A percentile compares a stretch with the other conserved stretches of the same genome.
These are phyloP conservation scores for Fusarium tjaetaba DNA, from an alignment of 2,329 filamentous ascomycete species.

Conservation along the genomic window DNA sequence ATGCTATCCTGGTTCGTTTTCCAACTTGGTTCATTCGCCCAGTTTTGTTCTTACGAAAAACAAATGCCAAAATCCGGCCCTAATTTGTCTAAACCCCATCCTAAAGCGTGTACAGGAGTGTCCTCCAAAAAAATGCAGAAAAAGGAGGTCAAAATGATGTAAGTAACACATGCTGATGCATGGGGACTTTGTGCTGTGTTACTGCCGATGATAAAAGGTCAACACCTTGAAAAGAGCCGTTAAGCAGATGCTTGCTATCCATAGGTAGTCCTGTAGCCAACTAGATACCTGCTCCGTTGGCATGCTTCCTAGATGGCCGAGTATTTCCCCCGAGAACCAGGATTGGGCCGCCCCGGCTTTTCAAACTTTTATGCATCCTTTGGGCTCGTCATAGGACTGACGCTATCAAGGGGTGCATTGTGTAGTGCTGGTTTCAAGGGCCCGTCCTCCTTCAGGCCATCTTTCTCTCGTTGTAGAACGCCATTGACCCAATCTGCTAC, in stretches of 20 bases:
- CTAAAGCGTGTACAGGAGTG: slow-evolving; percentile 38
- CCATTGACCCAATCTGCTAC: slow-evolving; percentile 85
- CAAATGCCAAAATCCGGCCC: slow-evolving; percentile 22
- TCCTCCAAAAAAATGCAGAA: slow-evolving; percentile 13
- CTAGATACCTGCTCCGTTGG: slow-evolving; percentile 45
- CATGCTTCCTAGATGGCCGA: slow-evolving; percentile 1
- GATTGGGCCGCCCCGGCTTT: neutral
- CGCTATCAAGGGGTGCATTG: slow-evolving; percentile 82
- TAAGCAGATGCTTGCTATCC: slow-evolving; percentile 12
- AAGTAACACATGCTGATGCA: slow-evolving; percentile 3
- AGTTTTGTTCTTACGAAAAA: slow-evolving; percentile 10
- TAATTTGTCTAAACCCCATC: slow-evolving; percentile 36
- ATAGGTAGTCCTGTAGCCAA: slow-evolving; percentile 28
- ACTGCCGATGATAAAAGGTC: neutral
- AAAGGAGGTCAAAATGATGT: slow-evolving; percentile 20
- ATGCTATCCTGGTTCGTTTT: neutral
- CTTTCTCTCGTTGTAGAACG: slow-evolving; percentile 68
- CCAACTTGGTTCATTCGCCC: slow-evolving; percentile 1
- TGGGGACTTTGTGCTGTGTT: neutral
- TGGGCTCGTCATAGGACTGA: slow-evolving; percentile 64
- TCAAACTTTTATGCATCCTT: slow-evolving; percentile 17
- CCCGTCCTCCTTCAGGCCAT: slow-evolving; percentile 60
- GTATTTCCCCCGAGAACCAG: neutral
- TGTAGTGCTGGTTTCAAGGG: slow-evolving; percentile 83
- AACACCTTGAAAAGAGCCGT: neutral